A percentile compares a stretch with the other conserved stretches of the same genome.
phyloP scores from a whole-genome alignment of 495 filamentous ascomycete genomes.

The Friedmanniomyces endolithicus region DNA sequence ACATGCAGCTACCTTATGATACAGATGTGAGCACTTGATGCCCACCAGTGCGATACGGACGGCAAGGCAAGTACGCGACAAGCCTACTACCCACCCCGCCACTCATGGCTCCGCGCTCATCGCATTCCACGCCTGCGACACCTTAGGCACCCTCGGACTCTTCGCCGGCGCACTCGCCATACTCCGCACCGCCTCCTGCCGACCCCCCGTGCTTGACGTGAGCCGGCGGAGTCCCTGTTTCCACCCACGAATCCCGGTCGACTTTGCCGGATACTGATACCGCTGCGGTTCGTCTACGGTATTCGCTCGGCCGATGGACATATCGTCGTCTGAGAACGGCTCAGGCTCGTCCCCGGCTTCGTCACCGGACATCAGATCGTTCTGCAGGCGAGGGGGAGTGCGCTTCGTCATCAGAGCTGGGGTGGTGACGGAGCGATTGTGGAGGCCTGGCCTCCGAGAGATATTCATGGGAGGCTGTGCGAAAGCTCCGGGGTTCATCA shows the following conservation, averaged over 20 bases:
- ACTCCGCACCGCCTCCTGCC: constrained; percentile 5
- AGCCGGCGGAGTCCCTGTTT: constrained; percentile 12
- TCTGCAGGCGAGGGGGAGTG: constrained; percentile 12
- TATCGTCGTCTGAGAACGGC: constrained; percentile 32
- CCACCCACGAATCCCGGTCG: constrained; percentile 12
- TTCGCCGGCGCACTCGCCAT: constrained; percentile 15
- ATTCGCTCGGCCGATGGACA: constrained; percentile 23
- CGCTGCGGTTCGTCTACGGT: constrained; percentile 12
- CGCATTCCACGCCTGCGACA: constrained; percentile 30
- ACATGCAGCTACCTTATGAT: too few relatives aligned
- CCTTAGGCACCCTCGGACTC: constrained; percentile 32
- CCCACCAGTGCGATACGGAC: too few relatives aligned
- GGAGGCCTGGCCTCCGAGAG: constrained; percentile 25
- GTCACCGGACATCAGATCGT: constrained; percentile 12
- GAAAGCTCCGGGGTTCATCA: constrained; percentile 48
- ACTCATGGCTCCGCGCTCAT: constrained; percentile 22
- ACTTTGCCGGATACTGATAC: constrained; percentile 13
- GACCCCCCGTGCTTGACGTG: constrained; percentile 9
- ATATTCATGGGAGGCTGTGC: constrained; percentile 16
- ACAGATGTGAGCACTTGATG: too few relatives aligned
- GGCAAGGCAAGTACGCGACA: too few relatives aligned
- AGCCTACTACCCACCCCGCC: too few relatives aligned
- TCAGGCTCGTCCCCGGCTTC: constrained; percentile 24
- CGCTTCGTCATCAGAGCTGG: constrained; percentile 22
- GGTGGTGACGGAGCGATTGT: constrained; percentile 31